These are phyloP conservation scores for Purpureocillium takamizusanense DNA, from an alignment of 2,329 filamentous ascomycete species.

Conservation along the genomic window DNA sequence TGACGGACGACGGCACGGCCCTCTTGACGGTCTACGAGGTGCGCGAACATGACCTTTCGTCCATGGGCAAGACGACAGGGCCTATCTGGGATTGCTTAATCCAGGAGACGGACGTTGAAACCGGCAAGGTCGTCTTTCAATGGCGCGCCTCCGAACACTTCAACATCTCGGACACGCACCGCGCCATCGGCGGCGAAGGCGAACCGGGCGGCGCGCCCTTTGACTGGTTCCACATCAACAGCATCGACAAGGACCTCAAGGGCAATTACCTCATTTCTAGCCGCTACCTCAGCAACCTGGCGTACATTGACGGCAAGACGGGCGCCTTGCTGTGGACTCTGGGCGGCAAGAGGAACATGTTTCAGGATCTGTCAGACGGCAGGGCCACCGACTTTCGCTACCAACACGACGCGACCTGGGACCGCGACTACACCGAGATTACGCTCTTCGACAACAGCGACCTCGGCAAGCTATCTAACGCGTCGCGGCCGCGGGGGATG, in stretches of 20 bases:
- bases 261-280: constrained; percentile 19
- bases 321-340: constrained; percentile 41
- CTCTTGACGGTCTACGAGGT: constrained; percentile 26
- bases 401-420: constrained; percentile 40
- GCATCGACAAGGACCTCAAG: constrained; percentile 25
- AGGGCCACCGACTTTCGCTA: constrained; percentile 31
- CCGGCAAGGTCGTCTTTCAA: constrained; percentile 23
- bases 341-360: constrained; percentile 35
- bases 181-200: constrained; percentile 11
- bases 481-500: constrained; percentile 17
- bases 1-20: constrained; percentile 25
- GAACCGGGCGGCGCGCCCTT: constrained; percentile 11
- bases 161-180: constrained; percentile 7
- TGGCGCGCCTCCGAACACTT: constrained; percentile 25
- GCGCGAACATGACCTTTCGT: constrained; percentile 25
- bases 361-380: constrained; percentile 17
- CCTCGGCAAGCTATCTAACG: constrained; percentile 26
- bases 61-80: constrained; percentile 3
- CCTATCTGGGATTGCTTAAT: constrained; percentile 18
- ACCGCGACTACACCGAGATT: constrained; percentile 30
- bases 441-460: constrained; percentile 44
- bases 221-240: constrained; percentile 23
- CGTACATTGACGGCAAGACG: constrained; percentile 25
- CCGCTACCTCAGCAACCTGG: constrained; percentile 10
- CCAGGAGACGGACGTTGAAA: constrained; percentile 27